These are phyloP conservation scores for Thraustochytrium striatum DNA, from an alignment of 352 stramenopile genomes.

Conservation along the genomic window DNA sequence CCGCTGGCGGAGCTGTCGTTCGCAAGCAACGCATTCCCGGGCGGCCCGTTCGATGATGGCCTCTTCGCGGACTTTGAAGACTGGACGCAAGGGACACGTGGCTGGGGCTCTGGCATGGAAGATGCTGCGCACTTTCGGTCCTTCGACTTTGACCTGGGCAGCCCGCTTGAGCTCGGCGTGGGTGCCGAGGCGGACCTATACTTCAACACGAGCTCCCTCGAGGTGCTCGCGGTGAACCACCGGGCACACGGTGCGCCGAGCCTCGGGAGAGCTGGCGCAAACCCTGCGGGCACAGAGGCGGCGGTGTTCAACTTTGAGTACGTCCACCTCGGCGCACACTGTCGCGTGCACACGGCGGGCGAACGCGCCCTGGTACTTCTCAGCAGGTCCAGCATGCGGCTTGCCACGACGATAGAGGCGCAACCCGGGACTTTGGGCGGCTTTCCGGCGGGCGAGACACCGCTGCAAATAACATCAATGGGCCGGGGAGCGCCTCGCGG, in stretches of 20 bases:
- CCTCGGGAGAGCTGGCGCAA: slow-evolving; percentile 59
- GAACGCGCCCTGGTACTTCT: slow-evolving; percentile 77
- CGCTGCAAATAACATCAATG: slow-evolving; percentile 83
- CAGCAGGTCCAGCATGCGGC: slow-evolving; percentile 78
- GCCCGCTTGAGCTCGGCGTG: slow-evolving; percentile 55
- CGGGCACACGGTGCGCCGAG: not conserved
- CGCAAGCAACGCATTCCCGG: slow-evolving; percentile 73
- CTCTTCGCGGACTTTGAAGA: slow-evolving; percentile 92
- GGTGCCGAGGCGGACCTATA: slow-evolving; percentile 57
- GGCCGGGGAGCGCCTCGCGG: slow-evolving; percentile 78
- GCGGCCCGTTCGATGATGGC: slow-evolving; percentile 66
- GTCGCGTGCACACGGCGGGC: slow-evolving; percentile 76
- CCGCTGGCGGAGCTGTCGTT: slow-evolving; percentile 62
- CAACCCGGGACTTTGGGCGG: slow-evolving; percentile 79
- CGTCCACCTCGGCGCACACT: slow-evolving; percentile 75
- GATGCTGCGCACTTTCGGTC: slow-evolving; percentile 65
- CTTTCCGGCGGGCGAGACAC: slow-evolving; percentile 21
- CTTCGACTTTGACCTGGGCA: slow-evolving; percentile 62
- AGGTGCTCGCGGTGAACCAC: slow-evolving; percentile 67
- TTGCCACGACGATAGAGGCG: slow-evolving; percentile 76
- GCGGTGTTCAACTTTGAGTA: slow-evolving; percentile 92
- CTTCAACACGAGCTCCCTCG: slow-evolving; percentile 73
- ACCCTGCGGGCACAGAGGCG: slow-evolving; percentile 72
- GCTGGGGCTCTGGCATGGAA: slow-evolving; percentile 59
- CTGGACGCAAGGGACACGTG: slow-evolving; percentile 80